Evolutionary conservation across 441 rosid species (phyloP), one percentile per base, ranked within the genome.

Genomic region (Populus tomentosa): DNA sequence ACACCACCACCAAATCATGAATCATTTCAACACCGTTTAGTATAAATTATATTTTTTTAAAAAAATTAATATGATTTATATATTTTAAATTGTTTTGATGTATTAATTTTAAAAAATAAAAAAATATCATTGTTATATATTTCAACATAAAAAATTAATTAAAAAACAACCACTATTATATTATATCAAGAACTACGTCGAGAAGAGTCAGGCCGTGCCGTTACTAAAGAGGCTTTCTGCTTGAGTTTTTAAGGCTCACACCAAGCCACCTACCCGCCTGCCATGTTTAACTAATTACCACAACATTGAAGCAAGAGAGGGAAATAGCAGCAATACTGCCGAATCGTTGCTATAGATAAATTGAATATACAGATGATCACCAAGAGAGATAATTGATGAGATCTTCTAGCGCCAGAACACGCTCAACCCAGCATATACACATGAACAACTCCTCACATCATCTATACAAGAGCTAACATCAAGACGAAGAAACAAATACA

Each of bases 361-460:
- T 33, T 40, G 30, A 35, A 67, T 42, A 26, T 16, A 67, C 50
- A 75, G 21, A 77, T 70, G 35, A 79, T 70, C 68, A 77, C 28
- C 67, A 24, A 38, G 26, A 40, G 72, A 77, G 16, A 65, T 13
- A 8, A 36, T 38, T 38, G 59, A 70, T 1, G 40, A 14, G 65
- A 76, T 72, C 67, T 32, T 30, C 33, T 38, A 53, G 18, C 10
- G 30, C 2, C 40, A 18, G 3, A n/a, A 46, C 71, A 73, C 42
- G 66, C 24, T 70, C 71, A 75, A 33, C 20, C 71, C 64, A 77
- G 36, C n/a, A 78, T 63, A 80, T 59, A 53, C 73, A 78, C 77
- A 73, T 11, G 38, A 68, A 61, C 79, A 77, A 20, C 74, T 26
- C 81, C 66, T 69, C 76, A 20, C 30, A 75, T 62, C 36, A 72